Evolutionary conservation across 495 filamentous ascomycete species (phyloP), one percentile per base, ranked within the genome.

Genomic region (Clavariopsis aquatica): DNA sequence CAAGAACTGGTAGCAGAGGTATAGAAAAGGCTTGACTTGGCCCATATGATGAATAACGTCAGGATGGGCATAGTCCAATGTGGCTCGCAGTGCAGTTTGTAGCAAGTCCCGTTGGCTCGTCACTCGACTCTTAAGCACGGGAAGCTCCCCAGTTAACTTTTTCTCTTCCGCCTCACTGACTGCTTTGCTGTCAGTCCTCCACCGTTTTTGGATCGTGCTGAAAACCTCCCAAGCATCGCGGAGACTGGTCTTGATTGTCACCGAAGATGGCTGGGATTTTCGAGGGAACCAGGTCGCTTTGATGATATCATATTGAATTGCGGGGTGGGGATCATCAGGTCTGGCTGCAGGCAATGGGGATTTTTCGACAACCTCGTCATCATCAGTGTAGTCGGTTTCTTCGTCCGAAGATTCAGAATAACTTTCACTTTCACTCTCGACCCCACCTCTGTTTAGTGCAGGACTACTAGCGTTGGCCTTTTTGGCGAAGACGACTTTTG

Each of bases 271-370:
- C 41, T 73, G 63, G 57, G 76, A 66, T 60, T 80, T 83, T 31
- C 80, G 78, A n/a, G 83, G 81, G 13, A 75, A 81, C 87, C 88
- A 90, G 19, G 90, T 80, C 22, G 85, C 85, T 70, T 84, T 82
- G 26, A 88, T 78, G 1, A 83, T 76, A 64, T 90, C 87, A 68
- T 87, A 90, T 45, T 82, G 74, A 0, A 83, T 78, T 26, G 81
- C 86, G 60, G 80, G 81, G 34, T 78, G 69, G 1, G 82, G 79
- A 52, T 84, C 82, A 23, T 66, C 79, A 27, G 84, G 82, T 12
- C 82, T 79, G 43, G 66, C 66, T 45, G 65, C 41, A 5, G 86
- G 84, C n/a, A 85, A 65, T 17, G 84, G 82, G 19, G 81, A 83
- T 5, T 74, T 74, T 55, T 88, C 83, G 29, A 77, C 75, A 45